These are phyloP conservation scores for Mucor saturninus DNA, from an alignment of 371 early-diverging fungal species.

Conservation along the genomic window DNA sequence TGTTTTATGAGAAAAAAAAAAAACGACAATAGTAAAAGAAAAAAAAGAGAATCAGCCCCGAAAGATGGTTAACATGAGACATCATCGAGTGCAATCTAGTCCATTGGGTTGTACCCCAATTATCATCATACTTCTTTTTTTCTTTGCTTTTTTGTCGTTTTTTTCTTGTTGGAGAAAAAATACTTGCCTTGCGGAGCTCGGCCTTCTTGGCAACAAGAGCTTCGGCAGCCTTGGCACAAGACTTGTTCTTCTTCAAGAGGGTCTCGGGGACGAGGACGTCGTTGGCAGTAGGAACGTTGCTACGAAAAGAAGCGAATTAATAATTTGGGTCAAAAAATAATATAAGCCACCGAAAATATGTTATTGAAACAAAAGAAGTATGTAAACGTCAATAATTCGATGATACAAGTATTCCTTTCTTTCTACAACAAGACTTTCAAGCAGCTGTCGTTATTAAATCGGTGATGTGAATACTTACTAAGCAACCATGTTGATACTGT, in stretches of 20 bases:
- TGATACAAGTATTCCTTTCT: background rate
- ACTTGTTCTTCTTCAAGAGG: slow-evolving; percentile 96
- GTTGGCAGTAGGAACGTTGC: slow-evolving; percentile 65
- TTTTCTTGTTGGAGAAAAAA: slow-evolving; percentile 1
- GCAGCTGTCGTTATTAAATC: slow-evolving; percentile 56
- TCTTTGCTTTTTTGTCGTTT: background rate
- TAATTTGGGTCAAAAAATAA: background rate
- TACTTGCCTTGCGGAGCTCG: slow-evolving; percentile 68
- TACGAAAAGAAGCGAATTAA: slow-evolving; percentile 13
- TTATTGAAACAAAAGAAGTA: background rate
- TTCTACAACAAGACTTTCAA: background rate
- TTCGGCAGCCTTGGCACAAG: slow-evolving; percentile 82
- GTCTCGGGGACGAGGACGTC: slow-evolving; percentile 93
- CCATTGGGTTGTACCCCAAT: slow-evolving; percentile 27
- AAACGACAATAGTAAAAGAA: background rate
- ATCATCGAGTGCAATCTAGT: slow-evolving; percentile 56
- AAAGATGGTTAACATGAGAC: slow-evolving; percentile 72
- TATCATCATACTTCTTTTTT: slow-evolving; percentile 22
- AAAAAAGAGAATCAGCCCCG: slow-evolving; percentile 62
- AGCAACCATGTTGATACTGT: slow-evolving; percentile 43
- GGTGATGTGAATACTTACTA: slow-evolving; percentile 54
- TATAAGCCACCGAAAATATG: slow-evolving; percentile 19
- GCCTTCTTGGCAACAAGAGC: slow-evolving; percentile 71
- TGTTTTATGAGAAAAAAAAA: background rate
- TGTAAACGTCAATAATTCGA: background rate